Conservation (phyloP, 768 basidiomycete genomes). For the Lentinula lateritia region DNA sequence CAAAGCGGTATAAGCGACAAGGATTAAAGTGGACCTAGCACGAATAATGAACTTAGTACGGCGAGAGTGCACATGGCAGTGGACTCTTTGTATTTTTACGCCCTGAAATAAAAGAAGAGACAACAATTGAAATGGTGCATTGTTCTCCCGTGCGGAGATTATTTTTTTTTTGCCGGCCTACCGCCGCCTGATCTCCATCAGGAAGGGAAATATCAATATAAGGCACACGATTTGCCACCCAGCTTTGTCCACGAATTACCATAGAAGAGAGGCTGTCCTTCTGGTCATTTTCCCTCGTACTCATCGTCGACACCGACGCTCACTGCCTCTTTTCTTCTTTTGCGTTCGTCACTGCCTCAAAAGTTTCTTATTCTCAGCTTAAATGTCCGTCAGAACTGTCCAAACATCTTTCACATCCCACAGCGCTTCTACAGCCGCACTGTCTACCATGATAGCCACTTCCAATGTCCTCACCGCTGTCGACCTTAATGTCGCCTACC, state of each 20-base stretch:
- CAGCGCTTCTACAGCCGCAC: neutral
- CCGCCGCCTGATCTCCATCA: neutral
- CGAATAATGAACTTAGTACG: too few relatives aligned
- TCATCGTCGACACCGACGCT: neutral
- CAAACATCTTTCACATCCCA: slow-evolving; percentile 4
- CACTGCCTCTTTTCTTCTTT: neutral
- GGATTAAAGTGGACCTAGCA: neutral
- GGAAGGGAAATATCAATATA: neutral
- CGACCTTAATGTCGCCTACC: neutral
- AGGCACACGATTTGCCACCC: neutral
- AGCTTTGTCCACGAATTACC: neutral
- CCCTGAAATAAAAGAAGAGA: neutral
- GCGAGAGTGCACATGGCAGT: too few relatives aligned
- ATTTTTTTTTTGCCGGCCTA: neutral
- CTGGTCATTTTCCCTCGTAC: neutral
- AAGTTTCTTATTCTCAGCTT: neutral
- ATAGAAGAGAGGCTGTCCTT: neutral
- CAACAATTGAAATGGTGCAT: neutral
- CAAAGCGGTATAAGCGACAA: neutral
- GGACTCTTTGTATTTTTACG: neutral
- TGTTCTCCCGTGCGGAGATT: neutral
- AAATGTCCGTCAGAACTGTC: slow-evolving; percentile 4
- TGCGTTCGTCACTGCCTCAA: neutral
- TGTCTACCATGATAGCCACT: neutral
- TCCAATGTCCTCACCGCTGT: neutral